phyloP scores from a whole-genome alignment of 345 rosid species.

The Hevea brasiliensis region DNA sequence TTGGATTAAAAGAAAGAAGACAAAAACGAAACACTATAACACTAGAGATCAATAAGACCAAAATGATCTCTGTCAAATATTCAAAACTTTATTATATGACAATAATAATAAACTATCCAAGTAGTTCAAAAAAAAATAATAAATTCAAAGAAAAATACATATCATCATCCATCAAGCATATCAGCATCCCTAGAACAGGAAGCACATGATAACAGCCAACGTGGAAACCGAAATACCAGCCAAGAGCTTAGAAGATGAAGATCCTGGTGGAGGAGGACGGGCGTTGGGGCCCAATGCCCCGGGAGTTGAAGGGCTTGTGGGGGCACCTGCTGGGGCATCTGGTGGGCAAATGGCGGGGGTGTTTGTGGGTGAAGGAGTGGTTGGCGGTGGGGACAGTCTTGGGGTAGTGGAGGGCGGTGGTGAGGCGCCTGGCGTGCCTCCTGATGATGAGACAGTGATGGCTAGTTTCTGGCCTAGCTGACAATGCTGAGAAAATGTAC shows the following conservation, averaged over 20 bases:
- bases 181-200: slow-evolving; percentile 14
- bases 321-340: not conserved
- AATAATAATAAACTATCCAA: not conserved
- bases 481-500: slow-evolving; percentile 26
- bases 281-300: not conserved
- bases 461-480: slow-evolving; percentile 26
- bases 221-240: slow-evolving; percentile 19
- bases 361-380: slow-evolving; percentile 20
- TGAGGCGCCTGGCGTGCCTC: slow-evolving; percentile 15
- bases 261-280: slow-evolving; percentile 4
- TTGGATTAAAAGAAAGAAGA: too few relatives aligned
- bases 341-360: slow-evolving; percentile 16
- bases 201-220: slow-evolving; percentile 2
- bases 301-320: not conserved
- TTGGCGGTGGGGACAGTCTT: slow-evolving; percentile 13
- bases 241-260: slow-evolving; percentile 27
- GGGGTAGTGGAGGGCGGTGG: slow-evolving; percentile 12
- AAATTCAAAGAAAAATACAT: not conserved
- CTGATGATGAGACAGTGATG: slow-evolving; percentile 31
- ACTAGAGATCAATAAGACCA: too few relatives aligned
- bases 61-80: too few relatives aligned
- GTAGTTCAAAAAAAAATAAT: too few relatives aligned
- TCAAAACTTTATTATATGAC: not conserved
- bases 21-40: too few relatives aligned
- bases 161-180: not conserved